A percentile compares a stretch with the other conserved stretches of the same genome.
Evolutionary conservation across 352 stramenopile genomes (phyloP).

Genomic region (Phytophthora multivora): DNA sequence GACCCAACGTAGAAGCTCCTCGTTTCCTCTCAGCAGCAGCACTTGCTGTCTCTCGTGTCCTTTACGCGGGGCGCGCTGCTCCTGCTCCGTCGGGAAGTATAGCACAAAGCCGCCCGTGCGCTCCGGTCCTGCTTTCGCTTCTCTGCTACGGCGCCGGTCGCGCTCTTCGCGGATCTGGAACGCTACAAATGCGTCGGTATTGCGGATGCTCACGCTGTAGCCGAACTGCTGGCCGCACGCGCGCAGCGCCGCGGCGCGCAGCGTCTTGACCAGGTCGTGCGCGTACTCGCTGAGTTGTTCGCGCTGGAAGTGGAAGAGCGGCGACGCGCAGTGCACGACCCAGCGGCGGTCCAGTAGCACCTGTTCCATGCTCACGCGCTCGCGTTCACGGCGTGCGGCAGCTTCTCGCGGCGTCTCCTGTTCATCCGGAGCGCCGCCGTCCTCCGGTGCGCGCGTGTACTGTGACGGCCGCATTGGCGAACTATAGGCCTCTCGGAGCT

Average conservation of each 20-base stretch:
- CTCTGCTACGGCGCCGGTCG: constrained; percentile 15
- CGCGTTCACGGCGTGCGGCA: constrained; percentile 22
- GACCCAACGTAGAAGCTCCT: constrained; percentile 54
- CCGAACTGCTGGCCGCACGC: constrained; percentile 58
- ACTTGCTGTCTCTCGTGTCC: constrained; percentile 56
- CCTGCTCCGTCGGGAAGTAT: constrained; percentile 50
- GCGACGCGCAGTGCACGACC: constrained; percentile 67
- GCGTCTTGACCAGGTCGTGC: constrained; percentile 67
- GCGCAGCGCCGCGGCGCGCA: constrained; percentile 53
- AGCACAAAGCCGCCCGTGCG: constrained; percentile 61
- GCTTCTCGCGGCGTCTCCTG: constrained; percentile 23
- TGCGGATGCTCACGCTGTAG: constrained; percentile 70
- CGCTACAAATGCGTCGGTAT: constrained; percentile 51
- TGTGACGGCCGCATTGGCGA: constrained; percentile 48
- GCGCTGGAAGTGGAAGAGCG: constrained; percentile 62
- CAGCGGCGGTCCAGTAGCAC: constrained; percentile 59
- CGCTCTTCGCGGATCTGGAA: constrained; percentile 66
- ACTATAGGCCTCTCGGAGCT: constrained; percentile 33
- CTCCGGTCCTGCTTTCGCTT: constrained; percentile 3
- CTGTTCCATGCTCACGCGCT: constrained; percentile 54
- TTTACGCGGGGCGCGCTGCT: constrained; percentile 43
- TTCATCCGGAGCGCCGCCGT: not conserved
- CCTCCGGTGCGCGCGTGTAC: constrained; percentile 26
- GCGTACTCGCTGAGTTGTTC: constrained; percentile 58
- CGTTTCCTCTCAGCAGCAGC: constrained; percentile 60